phyloP scores from a whole-genome alignment of 2,329 filamentous ascomycete species.

The Graphilbum fragrans region DNA sequence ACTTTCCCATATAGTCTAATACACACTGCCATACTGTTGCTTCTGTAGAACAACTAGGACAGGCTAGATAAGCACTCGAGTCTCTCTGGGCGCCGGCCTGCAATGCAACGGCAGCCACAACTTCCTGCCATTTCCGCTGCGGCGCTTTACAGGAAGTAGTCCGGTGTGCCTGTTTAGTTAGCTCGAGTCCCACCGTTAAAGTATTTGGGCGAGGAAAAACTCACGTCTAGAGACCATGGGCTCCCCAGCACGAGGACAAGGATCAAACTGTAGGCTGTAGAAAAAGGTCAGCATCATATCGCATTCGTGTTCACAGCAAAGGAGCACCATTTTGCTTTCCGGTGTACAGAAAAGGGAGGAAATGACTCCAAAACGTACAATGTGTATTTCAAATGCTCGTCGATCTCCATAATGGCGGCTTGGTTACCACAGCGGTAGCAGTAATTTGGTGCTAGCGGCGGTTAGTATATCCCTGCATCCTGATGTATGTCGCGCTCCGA shows the following conservation, averaged over 20 bases:
- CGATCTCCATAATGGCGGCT: conserved; percentile 99
- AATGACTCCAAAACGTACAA: conserved; percentile 39
- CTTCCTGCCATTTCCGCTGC: neutral
- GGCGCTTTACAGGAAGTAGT: conserved; percentile 81
- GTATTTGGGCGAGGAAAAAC: conserved; percentile 18
- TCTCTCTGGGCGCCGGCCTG: conserved; percentile 12
- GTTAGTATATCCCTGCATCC: neutral
- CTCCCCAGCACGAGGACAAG: conserved; percentile 91
- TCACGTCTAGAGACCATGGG: conserved; percentile 93
- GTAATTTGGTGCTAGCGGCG: conserved; percentile 63
- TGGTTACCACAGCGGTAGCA: conserved; percentile 99
- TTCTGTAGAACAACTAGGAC: neutral
- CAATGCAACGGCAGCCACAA: neutral
- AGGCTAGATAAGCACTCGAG: neutral
- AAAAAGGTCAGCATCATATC: neutral
- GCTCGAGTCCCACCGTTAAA: no score
- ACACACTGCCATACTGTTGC: neutral
- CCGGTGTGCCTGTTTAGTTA: conserved; percentile 58
- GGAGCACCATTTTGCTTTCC: neutral
- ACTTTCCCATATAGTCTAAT: neutral
- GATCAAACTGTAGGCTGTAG: conserved; percentile 90
- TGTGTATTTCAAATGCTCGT: conserved; percentile 98
- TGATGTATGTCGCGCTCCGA: neutral
- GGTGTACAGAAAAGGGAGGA: neutral
- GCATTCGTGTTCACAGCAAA: neutral